Percentiles rank a stretch among this genome's conserved stretches.
Evolutionary conservation across 768 basidiomycete genomes (phyloP).

Genomic region (Boletus rex-veris): DNA sequence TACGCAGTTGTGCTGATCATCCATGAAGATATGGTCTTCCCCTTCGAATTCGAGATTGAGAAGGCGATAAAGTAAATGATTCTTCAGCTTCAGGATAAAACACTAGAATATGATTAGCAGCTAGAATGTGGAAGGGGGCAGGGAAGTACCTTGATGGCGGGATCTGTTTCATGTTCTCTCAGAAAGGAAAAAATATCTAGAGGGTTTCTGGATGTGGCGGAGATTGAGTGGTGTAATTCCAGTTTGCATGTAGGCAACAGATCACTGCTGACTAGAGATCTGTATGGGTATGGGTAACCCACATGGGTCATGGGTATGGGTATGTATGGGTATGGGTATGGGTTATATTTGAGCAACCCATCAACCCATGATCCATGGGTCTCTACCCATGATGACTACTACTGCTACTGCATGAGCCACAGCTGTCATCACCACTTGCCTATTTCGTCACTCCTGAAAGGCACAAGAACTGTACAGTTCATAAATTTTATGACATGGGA

Average conservation of each 20-base stretch:
- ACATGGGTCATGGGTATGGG: too few species aligned
- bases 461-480: too few species aligned
- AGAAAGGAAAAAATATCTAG: neutral
- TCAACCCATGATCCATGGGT: too few species aligned
- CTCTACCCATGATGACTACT: too few species aligned
- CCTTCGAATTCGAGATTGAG: neutral
- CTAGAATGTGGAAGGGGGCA: neutral
- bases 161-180: neutral
- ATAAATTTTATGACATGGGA: too few species aligned
- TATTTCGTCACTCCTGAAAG: too few species aligned
- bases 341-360: too few species aligned
- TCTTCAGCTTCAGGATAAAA: slow-evolving; percentile 12
- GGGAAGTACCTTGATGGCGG: slow-evolving; percentile 8
- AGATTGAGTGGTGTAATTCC: slow-evolving; percentile 9
- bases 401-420: too few species aligned
- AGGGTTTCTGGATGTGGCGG: neutral
- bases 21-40: slow-evolving; percentile 5
- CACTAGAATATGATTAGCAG: neutral
- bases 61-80: slow-evolving; percentile 14
- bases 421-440: too few species aligned
- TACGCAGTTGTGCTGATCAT: slow-evolving; percentile 10
- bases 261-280: neutral
- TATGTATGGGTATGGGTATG: too few species aligned
- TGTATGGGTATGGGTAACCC: too few species aligned
- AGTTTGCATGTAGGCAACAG: neutral